phyloP scores from a whole-genome alignment of 1,139 yeast genomes.

The Candida freyschussii region DNA sequence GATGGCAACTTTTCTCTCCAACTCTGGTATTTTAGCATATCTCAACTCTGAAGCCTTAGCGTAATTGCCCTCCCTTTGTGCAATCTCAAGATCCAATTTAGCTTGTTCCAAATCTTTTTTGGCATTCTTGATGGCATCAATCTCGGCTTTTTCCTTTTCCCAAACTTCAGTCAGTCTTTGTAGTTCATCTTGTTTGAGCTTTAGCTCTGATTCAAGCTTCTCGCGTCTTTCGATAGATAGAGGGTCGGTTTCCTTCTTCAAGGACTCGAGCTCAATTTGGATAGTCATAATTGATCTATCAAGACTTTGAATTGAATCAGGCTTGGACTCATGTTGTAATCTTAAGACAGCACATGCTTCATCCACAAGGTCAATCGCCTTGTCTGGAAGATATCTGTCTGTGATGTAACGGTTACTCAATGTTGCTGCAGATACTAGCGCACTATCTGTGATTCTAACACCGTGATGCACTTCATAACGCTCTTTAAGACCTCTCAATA shows the following conservation, averaged over 20 bases:
- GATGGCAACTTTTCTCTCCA: slow-evolving; percentile 59
- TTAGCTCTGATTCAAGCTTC: slow-evolving; percentile 59
- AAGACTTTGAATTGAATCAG: slow-evolving; percentile 85
- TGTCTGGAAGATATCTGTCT: slow-evolving; percentile 89
- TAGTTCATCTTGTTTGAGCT: slow-evolving; percentile 58
- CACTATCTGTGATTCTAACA: slow-evolving; percentile 91
- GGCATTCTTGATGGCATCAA: slow-evolving; percentile 72
- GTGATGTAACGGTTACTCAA: slow-evolving; percentile 88
- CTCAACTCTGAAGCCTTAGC: slow-evolving; percentile 86
- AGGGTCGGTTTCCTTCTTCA: slow-evolving; percentile 87
- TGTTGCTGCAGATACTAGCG: slow-evolving; percentile 90
- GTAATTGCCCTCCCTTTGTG: slow-evolving; percentile 80
- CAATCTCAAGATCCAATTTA: slow-evolving; percentile 72
- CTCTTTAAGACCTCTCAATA: slow-evolving; percentile 88
- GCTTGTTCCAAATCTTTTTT: slow-evolving; percentile 84
- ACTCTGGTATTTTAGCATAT: slow-evolving; percentile 77
- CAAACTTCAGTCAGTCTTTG: slow-evolving; percentile 71
- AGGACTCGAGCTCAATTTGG: slow-evolving; percentile 88
- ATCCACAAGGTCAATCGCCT: slow-evolving; percentile 93
- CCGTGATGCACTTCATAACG: slow-evolving; percentile 97
- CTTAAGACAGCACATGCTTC: slow-evolving; percentile 96
- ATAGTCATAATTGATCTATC: slow-evolving; percentile 91
- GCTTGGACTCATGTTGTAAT: slow-evolving; percentile 93
- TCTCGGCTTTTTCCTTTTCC: slow-evolving; percentile 74
- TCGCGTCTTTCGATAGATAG: slow-evolving; percentile 71